Conservation (phyloP, 805 yeast species). For the Suhomyces pyralidae region DNA sequence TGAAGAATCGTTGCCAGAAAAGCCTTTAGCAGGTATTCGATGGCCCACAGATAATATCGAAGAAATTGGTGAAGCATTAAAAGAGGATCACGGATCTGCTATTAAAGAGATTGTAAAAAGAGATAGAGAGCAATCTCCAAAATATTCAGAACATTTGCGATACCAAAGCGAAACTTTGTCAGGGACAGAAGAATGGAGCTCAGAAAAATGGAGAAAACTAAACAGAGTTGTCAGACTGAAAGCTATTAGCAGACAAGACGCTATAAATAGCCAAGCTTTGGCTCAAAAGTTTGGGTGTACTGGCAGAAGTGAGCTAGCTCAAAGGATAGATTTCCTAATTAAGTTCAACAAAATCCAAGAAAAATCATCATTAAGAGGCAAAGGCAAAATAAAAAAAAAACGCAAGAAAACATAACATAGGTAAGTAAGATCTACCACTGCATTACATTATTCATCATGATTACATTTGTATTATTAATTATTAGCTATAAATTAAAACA, state of each 20-base stretch:
- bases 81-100: not conserved
- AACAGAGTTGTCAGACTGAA: conserved; percentile 26
- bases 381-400: not conserved
- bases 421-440: not conserved
- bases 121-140: not conserved
- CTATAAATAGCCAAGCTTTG: conserved; percentile 27
- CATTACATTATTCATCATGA: not conserved
- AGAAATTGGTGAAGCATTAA: not conserved
- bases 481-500: conserved; percentile 37
- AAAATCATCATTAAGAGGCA: not conserved
- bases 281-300: conserved; percentile 24
- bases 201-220: conserved; percentile 32
- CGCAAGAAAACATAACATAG: not conserved
- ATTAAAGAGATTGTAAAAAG: not conserved
- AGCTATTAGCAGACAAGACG: conserved; percentile 22
- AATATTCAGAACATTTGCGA: not conserved
- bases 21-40: not conserved
- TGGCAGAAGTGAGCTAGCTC: conserved; percentile 27
- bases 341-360: conserved; percentile 4
- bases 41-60: not conserved
- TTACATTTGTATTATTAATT: not conserved
- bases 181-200: conserved; percentile 21
- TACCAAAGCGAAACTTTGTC: not conserved
- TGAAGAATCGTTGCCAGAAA: not conserved
- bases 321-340: conserved; percentile 27